Evolutionary conservation across 129 eudicot genomes (phyloP).

Genomic region (Silybum marianum): DNA sequence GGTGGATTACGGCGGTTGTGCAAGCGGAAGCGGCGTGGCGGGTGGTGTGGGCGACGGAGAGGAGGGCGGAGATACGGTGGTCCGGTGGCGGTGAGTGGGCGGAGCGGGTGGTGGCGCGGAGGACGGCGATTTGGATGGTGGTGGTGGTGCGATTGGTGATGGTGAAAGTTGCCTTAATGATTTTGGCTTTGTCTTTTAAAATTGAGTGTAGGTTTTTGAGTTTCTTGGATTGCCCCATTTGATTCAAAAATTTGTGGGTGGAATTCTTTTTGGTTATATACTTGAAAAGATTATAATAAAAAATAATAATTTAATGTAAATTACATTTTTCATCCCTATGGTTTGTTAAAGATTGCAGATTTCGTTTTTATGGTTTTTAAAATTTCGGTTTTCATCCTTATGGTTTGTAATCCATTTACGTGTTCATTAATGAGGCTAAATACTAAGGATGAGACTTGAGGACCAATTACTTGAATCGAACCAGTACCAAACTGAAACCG

Average conservation of each 20-base stretch:
- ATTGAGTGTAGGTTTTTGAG: slow-evolving; percentile 40
- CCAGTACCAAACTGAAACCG: no score
- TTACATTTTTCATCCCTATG: no score
- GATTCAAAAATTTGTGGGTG: slow-evolving; percentile 2
- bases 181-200: slow-evolving; percentile 67
- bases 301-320: not conserved
- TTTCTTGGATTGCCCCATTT: slow-evolving; percentile 31
- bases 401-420: no score
- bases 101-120: slow-evolving; percentile 62
- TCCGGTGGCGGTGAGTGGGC: slow-evolving; percentile 47
- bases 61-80: slow-evolving; percentile 48
- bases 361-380: no score
- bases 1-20: slow-evolving; percentile 49
- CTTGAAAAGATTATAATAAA: not conserved
- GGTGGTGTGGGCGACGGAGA: slow-evolving; percentile 39
- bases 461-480: no score
- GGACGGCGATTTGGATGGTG: slow-evolving; percentile 49
- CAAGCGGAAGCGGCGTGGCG: slow-evolving; percentile 45
- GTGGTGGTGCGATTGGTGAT: slow-evolving; percentile 43
- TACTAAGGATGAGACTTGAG: no score
- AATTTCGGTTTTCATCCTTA: no score
- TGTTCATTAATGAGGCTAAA: no score
- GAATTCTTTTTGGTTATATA: not conserved
- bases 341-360: no score
- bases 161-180: slow-evolving; percentile 54